Evolutionary conservation across 768 basidiomycete species (phyloP).

Genomic region (Cyathus striatus): DNA sequence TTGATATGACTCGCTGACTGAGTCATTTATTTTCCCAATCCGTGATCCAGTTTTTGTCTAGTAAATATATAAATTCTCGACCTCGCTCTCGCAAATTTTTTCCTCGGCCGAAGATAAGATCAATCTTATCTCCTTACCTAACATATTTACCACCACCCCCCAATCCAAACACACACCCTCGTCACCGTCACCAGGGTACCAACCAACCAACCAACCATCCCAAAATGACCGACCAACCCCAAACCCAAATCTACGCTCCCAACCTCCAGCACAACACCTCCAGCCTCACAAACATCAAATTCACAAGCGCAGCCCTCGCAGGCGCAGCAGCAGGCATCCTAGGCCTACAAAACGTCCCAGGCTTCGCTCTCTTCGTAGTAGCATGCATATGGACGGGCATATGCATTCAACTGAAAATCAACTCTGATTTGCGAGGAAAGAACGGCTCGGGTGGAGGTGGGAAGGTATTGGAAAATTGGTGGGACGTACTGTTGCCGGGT

Average conservation of each 20-base stretch:
- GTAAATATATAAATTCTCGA: too few species aligned
- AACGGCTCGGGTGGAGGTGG: too few species aligned
- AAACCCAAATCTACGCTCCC: constrained; percentile 61
- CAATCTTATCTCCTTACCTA: too few species aligned
- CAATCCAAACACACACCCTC: constrained; percentile 21
- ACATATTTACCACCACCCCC: constrained; percentile 4
- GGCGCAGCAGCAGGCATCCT: constrained; percentile 88
- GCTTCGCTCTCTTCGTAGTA: constrained; percentile 72
- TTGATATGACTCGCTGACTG: too few species aligned
- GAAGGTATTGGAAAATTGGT: constrained; percentile 65
- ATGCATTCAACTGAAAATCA: constrained; percentile 66
- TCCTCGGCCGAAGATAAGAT: too few species aligned
- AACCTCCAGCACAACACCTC: constrained; percentile 63
- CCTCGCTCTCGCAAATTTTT: too few species aligned
- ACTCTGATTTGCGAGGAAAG: constrained; percentile 59
- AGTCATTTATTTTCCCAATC: too few species aligned
- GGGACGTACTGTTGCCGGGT: constrained; percentile 80
- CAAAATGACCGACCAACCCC: too few species aligned
- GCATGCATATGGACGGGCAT: constrained; percentile 68
- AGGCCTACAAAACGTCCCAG: constrained; percentile 79
- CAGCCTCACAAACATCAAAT: constrained; percentile 66
- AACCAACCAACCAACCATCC: too few species aligned
- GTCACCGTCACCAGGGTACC: too few species aligned
- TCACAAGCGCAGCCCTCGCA: constrained; percentile 78
- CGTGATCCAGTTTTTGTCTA: too few species aligned